phyloP scores from a whole-genome alignment of 2,329 filamentous ascomycete genomes.

The Colletotrichum godetiae region DNA sequence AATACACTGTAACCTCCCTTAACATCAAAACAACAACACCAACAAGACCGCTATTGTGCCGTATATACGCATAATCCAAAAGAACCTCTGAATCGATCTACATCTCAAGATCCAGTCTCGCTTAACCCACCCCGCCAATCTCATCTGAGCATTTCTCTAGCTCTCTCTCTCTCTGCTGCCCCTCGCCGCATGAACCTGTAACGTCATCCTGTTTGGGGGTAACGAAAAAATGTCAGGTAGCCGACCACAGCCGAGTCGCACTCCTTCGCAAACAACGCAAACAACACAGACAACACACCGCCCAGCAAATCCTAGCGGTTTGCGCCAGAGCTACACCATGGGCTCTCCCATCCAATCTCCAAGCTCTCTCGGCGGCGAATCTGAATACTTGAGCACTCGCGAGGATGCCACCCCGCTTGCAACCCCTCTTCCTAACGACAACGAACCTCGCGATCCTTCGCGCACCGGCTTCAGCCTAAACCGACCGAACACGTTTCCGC shows the following conservation, averaged over 20 bases:
- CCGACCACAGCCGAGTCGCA: conserved; percentile 30
- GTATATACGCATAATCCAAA: not conserved
- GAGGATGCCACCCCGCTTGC: conserved; percentile 33
- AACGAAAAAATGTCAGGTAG: conserved; percentile 33
- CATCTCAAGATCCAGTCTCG: not conserved
- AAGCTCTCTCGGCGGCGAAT: conserved; percentile 33
- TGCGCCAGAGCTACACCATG: conserved; percentile 57
- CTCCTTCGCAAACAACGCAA: not conserved
- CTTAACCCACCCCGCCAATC: conserved; percentile 19
- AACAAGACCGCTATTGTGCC: not conserved
- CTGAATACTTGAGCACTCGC: conserved; percentile 36
- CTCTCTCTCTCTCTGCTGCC: not conserved
- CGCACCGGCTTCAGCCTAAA: conserved; percentile 39
- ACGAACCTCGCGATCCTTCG: conserved; percentile 36
- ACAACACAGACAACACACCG: conserved; percentile 48
- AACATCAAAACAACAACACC: not conserved
- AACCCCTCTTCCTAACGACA: conserved; percentile 29
- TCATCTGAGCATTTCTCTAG: not conserved
- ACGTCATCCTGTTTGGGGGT: conserved; percentile 9
- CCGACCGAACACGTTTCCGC: conserved; percentile 25
- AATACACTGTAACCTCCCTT: not conserved
- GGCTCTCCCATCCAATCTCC: conserved; percentile 27
- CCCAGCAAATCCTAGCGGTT: conserved; percentile 55
- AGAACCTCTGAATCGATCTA: not conserved
- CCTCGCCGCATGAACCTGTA: conserved; percentile 12